Evolutionary conservation across 345 rosid genomes (phyloP).

Genomic region (Acer negundo): DNA sequence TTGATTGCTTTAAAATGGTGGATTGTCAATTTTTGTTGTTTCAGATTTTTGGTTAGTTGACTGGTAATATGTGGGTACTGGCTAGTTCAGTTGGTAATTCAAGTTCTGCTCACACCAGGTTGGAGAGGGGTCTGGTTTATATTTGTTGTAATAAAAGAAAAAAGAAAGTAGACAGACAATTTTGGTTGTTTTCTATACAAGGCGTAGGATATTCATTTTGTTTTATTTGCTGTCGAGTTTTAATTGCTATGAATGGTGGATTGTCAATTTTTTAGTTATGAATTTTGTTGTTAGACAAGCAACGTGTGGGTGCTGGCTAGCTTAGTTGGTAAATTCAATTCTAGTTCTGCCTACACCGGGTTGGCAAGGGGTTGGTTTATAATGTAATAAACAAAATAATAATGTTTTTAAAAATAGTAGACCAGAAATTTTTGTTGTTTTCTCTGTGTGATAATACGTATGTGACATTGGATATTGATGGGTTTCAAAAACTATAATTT

Average conservation of each 20-base stretch:
- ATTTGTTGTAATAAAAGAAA: neutral
- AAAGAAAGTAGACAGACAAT: neutral
- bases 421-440: neutral
- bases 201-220: neutral
- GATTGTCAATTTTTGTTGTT: neutral
- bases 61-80: neutral
- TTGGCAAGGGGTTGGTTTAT: neutral
- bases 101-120: neutral
- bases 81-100: neutral
- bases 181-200: neutral
- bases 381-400: no score
- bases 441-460: neutral
- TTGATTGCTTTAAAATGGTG: neutral
- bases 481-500: neutral
- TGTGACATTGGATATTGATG: neutral
- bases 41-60: neutral
- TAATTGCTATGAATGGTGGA: neutral
- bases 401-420: neutral
- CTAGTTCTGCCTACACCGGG: neutral
- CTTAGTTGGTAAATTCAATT: neutral
- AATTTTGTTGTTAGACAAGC: neutral
- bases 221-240: neutral
- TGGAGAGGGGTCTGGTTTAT: neutral
- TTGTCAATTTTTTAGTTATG: neutral
- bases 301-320: neutral